Conservation (phyloP, 1,139 yeast species). For the Eremothecium gossypii region DNA sequence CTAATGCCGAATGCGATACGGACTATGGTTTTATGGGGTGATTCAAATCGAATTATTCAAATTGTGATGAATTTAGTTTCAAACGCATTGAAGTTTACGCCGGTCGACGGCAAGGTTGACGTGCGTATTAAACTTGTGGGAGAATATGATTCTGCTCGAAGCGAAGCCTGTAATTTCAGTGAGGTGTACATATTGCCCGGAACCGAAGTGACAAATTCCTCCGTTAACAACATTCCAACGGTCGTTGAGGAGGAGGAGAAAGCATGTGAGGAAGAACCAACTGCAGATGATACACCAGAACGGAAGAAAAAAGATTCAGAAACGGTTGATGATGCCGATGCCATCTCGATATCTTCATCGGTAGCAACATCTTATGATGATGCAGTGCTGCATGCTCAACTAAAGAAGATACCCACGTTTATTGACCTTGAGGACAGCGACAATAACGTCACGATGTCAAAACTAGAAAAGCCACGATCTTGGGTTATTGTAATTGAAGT, state of each 20-base stretch:
- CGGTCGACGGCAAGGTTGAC: slow-evolving; percentile 70
- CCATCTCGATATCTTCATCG: slow-evolving; percentile 36
- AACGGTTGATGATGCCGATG: slow-evolving; percentile 22
- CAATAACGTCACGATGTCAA: slow-evolving; percentile 11
- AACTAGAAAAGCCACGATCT: slow-evolving; percentile 17
- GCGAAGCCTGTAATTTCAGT: slow-evolving; percentile 30
- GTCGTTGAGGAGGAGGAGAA: background rate
- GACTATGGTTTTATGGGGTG: slow-evolving; percentile 66
- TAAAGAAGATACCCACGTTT: slow-evolving; percentile 26
- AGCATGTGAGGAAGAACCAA: background rate
- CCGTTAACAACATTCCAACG: background rate
- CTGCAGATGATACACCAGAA: slow-evolving; percentile 5
- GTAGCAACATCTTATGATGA: slow-evolving; percentile 45
- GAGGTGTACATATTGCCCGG: slow-evolving; percentile 32
- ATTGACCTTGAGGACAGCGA: slow-evolving; percentile 16
- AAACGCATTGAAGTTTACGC: slow-evolving; percentile 82
- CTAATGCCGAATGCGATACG: slow-evolving; percentile 54
- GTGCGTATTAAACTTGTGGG: slow-evolving; percentile 61
- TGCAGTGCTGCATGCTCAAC: slow-evolving; percentile 44
- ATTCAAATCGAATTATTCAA: slow-evolving; percentile 78
- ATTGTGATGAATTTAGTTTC: slow-evolving; percentile 81
- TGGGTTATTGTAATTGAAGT: slow-evolving; percentile 55
- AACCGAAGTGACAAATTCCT: slow-evolving; percentile 9
- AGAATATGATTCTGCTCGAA: slow-evolving; percentile 50
- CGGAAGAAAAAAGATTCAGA: slow-evolving; percentile 8